A percentile compares a stretch with the other conserved stretches of the same genome.
phyloP scores from a whole-genome alignment of 2,329 filamentous ascomycete species.

The Cordyceps sp. region DNA sequence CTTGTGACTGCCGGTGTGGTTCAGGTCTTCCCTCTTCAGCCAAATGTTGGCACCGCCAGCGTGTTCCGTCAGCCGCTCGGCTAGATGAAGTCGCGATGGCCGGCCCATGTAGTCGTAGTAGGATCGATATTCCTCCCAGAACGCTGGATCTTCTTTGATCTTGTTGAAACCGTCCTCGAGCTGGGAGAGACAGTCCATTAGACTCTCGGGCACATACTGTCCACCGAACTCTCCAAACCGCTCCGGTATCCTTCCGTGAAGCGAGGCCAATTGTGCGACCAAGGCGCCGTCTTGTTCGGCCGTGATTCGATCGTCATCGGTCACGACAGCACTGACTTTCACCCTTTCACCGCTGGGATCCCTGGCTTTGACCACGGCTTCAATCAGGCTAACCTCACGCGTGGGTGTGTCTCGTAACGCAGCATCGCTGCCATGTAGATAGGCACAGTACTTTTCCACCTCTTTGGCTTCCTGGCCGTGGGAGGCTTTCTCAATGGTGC shows the following conservation, averaged over 20 bases:
- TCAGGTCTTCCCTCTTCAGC: slow-evolving; percentile 93
- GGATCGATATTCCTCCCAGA: slow-evolving; percentile 93
- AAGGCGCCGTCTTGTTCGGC: slow-evolving; percentile 39
- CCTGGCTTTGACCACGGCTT: slow-evolving; percentile 42
- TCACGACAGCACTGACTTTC: slow-evolving; percentile 42
- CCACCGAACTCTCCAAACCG: slow-evolving; percentile 93
- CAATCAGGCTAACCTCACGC: slow-evolving; percentile 52
- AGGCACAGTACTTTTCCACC: slow-evolving; percentile 75
- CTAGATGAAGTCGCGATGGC: slow-evolving; percentile 79
- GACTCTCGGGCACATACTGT: slow-evolving; percentile 90
- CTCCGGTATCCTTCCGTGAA: slow-evolving; percentile 66
- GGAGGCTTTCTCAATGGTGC: slow-evolving; percentile 36
- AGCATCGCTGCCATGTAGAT: slow-evolving; percentile 37
- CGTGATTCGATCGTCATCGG: slow-evolving; percentile 50
- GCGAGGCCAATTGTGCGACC: slow-evolving; percentile 68
- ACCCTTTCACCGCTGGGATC: slow-evolving; percentile 19
- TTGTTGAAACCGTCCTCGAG: slow-evolving; percentile 82
- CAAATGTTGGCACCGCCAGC: slow-evolving; percentile 92
- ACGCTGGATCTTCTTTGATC: slow-evolving; percentile 71
- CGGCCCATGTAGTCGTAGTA: slow-evolving; percentile 97
- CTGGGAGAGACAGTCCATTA: slow-evolving; percentile 92
- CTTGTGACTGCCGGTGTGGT: slow-evolving; percentile 97
- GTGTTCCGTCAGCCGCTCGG: slow-evolving; percentile 72
- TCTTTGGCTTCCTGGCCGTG: slow-evolving; percentile 34
- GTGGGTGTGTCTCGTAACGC: slow-evolving; percentile 29